Evolutionary conservation across 1,284 basidiomycete species (phyloP).

Genomic region (Somion occarium): DNA sequence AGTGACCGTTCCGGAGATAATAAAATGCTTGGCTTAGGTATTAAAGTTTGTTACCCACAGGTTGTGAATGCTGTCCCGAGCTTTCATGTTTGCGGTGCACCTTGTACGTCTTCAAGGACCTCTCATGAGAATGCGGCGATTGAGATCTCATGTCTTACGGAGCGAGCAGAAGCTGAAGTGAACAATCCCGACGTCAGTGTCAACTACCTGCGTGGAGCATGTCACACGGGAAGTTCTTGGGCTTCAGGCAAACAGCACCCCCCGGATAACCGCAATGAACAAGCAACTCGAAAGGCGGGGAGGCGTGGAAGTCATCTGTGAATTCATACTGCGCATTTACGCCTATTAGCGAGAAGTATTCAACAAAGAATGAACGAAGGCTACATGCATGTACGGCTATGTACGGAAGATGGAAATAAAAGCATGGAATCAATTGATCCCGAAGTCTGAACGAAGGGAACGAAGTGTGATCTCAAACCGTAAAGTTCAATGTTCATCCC

Average conservation of each 20-base stretch:
- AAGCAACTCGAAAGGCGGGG: not conserved
- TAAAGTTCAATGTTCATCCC: too few species aligned
- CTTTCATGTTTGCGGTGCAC: not conserved
- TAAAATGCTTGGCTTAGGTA: not conserved
- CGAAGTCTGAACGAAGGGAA: not conserved
- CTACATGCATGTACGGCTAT: not conserved
- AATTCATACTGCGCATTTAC: not conserved
- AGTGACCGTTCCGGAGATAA: not conserved
- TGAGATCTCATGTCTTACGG: not conserved
- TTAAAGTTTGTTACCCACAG: not conserved
- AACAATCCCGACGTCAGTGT: not conserved
- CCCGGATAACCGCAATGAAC: too few species aligned
- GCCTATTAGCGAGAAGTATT: not conserved
- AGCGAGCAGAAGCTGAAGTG: not conserved
- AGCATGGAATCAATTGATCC: not conserved
- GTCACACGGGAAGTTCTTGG: too few species aligned
- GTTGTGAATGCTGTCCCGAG: not conserved
- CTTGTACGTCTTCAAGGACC: not conserved
- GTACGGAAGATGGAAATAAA: not conserved
- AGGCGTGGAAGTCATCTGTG: not conserved
- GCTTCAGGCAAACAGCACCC: too few species aligned
- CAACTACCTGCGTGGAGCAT: too few species aligned
- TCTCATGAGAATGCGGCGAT: not conserved
- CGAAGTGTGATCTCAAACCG: not conserved
- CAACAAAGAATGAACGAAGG: not conserved